phyloP scores from a whole-genome alignment of 257 asterid genomes.

The Salvia rosmarinus region DNA sequence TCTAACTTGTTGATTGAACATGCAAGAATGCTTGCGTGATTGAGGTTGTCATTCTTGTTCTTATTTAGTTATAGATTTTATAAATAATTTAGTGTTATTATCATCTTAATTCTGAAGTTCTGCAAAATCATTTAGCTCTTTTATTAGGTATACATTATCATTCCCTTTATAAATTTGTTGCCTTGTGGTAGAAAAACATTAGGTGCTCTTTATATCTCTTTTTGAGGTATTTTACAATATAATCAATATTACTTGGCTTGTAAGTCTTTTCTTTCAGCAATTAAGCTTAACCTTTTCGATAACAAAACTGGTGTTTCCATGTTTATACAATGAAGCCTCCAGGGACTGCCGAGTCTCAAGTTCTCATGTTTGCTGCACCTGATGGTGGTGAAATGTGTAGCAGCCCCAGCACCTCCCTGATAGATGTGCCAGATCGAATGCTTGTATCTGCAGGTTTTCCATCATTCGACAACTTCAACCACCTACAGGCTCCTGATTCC shows the following conservation, averaged over 20 bases:
- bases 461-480: conserved; percentile 70
- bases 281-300: not conserved
- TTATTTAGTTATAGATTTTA: not conserved
- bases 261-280: conserved; percentile 10
- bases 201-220: not conserved
- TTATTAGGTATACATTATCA: not conserved
- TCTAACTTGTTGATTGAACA: not conserved
- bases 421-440: conserved; percentile 88
- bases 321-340: conserved; percentile 82
- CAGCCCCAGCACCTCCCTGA: conserved; percentile 79
- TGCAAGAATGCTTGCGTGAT: not conserved
- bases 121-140: conserved; percentile 8
- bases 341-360: conserved; percentile 83
- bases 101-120: conserved; percentile 20
- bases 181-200: conserved; percentile 15
- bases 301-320: conserved; percentile 32
- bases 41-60: not conserved
- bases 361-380: conserved; percentile 56
- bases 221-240: conserved; percentile 1
- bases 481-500: conserved; percentile 54
- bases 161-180: not conserved
- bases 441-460: conserved; percentile 71
- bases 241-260: conserved; percentile 11
- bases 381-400: conserved; percentile 77
- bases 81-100: not conserved